phyloP scores from a whole-genome alignment of 768 basidiomycete genomes.

The Favolaschia claudopus region DNA sequence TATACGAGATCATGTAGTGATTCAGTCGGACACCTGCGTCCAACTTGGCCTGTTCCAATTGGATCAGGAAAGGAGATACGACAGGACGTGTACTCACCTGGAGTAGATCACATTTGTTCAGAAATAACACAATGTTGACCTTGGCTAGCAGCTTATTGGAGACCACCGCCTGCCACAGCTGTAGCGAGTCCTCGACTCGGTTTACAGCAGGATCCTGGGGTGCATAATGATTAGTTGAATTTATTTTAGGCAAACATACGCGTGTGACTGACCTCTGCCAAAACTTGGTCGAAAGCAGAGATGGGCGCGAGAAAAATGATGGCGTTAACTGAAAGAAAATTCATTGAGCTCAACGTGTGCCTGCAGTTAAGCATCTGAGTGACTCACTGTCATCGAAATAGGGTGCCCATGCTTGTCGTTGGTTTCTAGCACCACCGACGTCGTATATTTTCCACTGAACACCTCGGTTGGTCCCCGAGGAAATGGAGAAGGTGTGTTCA shows the following conservation, averaged over 20 bases:
- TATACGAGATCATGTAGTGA: slow-evolving; percentile 75
- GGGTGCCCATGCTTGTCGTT: slow-evolving; percentile 88
- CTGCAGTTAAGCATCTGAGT: slow-evolving; percentile 1
- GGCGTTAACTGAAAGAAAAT: slow-evolving; percentile 66
- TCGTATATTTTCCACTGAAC: slow-evolving; percentile 87
- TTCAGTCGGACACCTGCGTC: slow-evolving; percentile 77
- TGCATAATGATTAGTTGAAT: background rate
- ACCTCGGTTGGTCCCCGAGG: slow-evolving; percentile 60
- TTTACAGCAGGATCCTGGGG: slow-evolving; percentile 75
- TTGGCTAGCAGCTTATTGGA: slow-evolving; percentile 76
- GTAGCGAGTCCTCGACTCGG: slow-evolving; percentile 79
- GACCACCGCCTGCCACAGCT: slow-evolving; percentile 76
- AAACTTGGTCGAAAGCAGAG: slow-evolving; percentile 86
- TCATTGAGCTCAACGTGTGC: too few species aligned
- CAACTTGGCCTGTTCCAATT: slow-evolving; percentile 65
- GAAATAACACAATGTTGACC: slow-evolving; percentile 82
- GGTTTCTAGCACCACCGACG: slow-evolving; percentile 82
- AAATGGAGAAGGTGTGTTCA: slow-evolving; percentile 78
- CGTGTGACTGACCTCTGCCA: slow-evolving; percentile 65
- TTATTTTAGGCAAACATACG: slow-evolving; percentile 9
- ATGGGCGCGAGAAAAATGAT: slow-evolving; percentile 91
- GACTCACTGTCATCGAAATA: slow-evolving; percentile 84
- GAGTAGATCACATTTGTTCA: slow-evolving; percentile 84
- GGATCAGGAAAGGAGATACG: slow-evolving; percentile 13
- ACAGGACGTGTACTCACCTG: slow-evolving; percentile 49